phyloP scores from a whole-genome alignment of 1,139 yeast genomes.

The Wickerhamiella pararugosa region DNA sequence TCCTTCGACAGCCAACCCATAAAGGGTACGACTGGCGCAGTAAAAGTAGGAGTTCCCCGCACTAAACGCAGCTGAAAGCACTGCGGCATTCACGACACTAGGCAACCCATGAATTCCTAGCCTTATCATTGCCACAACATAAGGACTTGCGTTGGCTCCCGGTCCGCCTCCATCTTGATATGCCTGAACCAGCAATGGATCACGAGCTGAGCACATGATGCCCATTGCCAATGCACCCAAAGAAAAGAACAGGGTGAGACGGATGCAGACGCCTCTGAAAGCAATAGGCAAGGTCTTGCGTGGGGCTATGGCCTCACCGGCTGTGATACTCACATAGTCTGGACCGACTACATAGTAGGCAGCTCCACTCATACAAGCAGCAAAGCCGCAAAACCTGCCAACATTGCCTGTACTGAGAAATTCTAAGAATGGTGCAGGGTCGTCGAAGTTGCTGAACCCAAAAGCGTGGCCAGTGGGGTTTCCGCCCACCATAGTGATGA shows the following conservation, averaged over 20 bases:
- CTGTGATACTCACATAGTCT: conserved; percentile 64
- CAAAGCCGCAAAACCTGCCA: conserved; percentile 62
- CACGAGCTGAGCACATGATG: conserved; percentile 39
- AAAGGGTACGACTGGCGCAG: conserved; percentile 42
- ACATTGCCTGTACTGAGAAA: conserved; percentile 38
- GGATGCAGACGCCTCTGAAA: conserved; percentile 57
- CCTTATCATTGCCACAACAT: conserved; percentile 46
- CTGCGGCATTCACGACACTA: conserved; percentile 44
- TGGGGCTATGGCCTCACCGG: conserved; percentile 71
- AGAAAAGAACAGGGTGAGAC: conserved; percentile 56
- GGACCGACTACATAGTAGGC: conserved; percentile 74
- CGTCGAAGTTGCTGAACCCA: conserved; percentile 50
- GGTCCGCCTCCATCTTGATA: conserved; percentile 32
- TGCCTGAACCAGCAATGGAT: conserved; percentile 29
- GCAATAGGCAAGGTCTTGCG: conserved; percentile 66
- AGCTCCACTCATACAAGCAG: conserved; percentile 50
- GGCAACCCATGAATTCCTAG: conserved; percentile 42
- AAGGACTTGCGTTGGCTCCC: conserved; percentile 53
- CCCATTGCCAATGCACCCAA: conserved; percentile 52
- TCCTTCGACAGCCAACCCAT: conserved; percentile 46
- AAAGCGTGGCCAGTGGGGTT: conserved; percentile 52
- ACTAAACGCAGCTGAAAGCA: conserved; percentile 49
- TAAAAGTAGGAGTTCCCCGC: conserved; percentile 63
- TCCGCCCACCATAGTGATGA: conserved; percentile 75
- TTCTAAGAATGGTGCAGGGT: conserved; percentile 42